Base-by-base conservation (phyloP, 495 filamentous ascomycete genomes). In the Penicillium verhagenii region DNA sequence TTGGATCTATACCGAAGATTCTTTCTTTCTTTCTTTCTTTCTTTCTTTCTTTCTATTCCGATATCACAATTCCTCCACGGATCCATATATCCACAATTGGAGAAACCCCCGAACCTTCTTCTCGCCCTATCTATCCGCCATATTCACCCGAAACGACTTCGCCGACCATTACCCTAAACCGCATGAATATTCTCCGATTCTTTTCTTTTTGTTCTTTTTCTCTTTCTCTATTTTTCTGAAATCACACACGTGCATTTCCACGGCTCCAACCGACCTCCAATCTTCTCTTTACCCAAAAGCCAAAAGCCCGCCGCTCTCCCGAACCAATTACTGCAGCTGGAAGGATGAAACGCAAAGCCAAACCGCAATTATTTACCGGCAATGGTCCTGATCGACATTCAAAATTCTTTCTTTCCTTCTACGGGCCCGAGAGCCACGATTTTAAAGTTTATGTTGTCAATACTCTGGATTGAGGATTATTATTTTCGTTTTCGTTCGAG, bases 371-470 rank as follows among this genome's bases (percentile, higher is more conserved):
- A 43, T 38, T 29, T 40, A 51, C 52, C 51, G 54, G 40, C 47
- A 50, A 46, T 43, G 54, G 58, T 47, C 42, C 51, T 57, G 64
- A 67, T 64, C 58, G 56, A 62, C 61, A 60, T 35, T 23, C 33
- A 31, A n/a, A n/a, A 38, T 16, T 28, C 25, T 47, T 59, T 54
- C 14, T 29, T 29, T 48, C 28, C 31, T 6, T 31, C 33, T 31
- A 26, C 20, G 9, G 24, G 29, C 9, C 13, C 40, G 29, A 44
- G 29, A 37, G 39, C 43, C 18, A 46, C 33, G 37, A 23, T 28
- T 56, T 61, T 58, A 55, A 61, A 61, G 24, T 61, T 64, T 61
- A 20, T 23, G 7, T 21, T 10, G 13, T 16, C 19, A 16, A 37
- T 31, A 37, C 13, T 39, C 31, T 39, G 25, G 5, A 19, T 8